phyloP scores from a whole-genome alignment of 768 basidiomycete genomes.

The Tephrocybe sp. region DNA sequence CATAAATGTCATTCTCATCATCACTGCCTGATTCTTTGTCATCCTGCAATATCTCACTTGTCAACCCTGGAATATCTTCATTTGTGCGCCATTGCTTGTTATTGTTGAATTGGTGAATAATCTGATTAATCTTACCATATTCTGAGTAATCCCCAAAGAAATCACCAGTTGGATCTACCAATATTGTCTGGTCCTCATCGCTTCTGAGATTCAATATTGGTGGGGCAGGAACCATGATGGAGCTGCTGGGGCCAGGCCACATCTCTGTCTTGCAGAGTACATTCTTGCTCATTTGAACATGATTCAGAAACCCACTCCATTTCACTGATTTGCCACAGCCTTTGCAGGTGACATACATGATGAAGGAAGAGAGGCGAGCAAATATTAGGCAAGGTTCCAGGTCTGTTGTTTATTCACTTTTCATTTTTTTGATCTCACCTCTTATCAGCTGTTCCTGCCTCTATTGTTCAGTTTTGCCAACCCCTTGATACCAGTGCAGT shows the following conservation, averaged over 20 bases:
- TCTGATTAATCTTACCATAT: neutral
- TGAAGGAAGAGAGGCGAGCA: neutral
- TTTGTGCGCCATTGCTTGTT: neutral
- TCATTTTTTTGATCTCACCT: neutral
- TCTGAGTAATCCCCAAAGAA: conserved; percentile 4
- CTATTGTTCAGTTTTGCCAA: neutral
- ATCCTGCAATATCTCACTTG: neutral
- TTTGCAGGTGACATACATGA: neutral
- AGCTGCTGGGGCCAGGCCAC: too few species aligned
- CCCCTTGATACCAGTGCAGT: neutral
- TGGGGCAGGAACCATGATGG: neutral
- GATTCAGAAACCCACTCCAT: neutral
- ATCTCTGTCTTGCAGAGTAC: neutral
- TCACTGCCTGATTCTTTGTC: neutral
- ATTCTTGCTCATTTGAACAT: neutral
- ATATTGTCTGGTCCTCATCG: neutral
- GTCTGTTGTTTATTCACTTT: too few species aligned
- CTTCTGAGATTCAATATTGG: neutral
- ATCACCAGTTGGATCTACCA: neutral
- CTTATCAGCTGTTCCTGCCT: neutral
- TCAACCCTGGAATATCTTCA: neutral
- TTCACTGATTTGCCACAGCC: neutral
- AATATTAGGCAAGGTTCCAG: too few species aligned
- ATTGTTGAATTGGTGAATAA: neutral
- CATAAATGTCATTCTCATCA: neutral